Evolutionary conservation across 257 asterid genomes (phyloP), one percentile per base, ranked within the genome.

Genomic region (Solanum chmielewskii): DNA sequence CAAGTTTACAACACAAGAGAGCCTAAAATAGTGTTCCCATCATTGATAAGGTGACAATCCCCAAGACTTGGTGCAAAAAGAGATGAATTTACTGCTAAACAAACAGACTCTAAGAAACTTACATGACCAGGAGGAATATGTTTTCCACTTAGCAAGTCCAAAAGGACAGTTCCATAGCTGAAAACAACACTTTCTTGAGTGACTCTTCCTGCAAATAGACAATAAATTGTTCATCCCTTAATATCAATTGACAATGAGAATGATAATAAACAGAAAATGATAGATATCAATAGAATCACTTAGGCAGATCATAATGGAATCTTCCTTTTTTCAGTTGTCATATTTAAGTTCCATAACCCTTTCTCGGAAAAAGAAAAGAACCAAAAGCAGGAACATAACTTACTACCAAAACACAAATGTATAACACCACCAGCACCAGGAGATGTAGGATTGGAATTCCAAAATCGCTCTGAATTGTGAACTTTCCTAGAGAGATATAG

Each of bases 51-150:
- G 85, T 29, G 44, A 31, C 66, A 11, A 9, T 47, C 66, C 84
- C 66, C 18, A 13, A 80, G 44, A 80, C 44, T 80, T 29, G 68
- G 25, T 29, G 29, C 68, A 80, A 80, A 44, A 29, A 15, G 27
- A 47, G 59, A 80, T 47, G 85, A 18, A 80, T 29, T 44, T 49
- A 47, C 69, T 49, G 14, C 85, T 49, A 41, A 41, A 80, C 69
- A 29, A 80, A 49, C 44, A 16, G 68, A 49, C 20, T 80, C 35
- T 86, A 12, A 35, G 84, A 62, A 49, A 90, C 98, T 69, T 92
- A 97, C 99, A 91, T 97, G 99, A 88, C 94, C 94, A 76, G 99
- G 99, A 91, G 99, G 99, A 83, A 97, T 95, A 91, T 97, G 99
- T 90, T 96, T 97, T 90, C 99, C 99, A 89, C 99, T 97, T 76